Conservation (phyloP, 1,284 basidiomycete genomes). For the Sporisorium exsertum region DNA sequence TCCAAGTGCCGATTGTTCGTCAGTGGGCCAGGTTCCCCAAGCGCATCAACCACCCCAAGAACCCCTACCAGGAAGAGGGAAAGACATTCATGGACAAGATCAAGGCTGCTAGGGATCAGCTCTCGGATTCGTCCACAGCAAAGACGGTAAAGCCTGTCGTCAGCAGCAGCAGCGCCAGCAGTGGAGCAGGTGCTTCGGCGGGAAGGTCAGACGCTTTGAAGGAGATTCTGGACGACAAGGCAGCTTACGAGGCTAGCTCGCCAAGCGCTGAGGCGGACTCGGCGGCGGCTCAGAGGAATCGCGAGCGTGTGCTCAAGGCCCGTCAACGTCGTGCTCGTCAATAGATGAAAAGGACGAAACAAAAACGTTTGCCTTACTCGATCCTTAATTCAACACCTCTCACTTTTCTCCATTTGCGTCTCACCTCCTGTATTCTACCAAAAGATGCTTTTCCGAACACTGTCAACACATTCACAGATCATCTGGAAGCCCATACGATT, state of each 20-base stretch:
- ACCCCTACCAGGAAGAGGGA: slow-evolving; percentile 39
- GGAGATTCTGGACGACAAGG: slow-evolving; percentile 46
- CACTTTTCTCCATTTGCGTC: background rate
- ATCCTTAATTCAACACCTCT: background rate
- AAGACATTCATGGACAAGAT: slow-evolving; percentile 48
- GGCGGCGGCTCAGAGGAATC: slow-evolving; percentile 20
- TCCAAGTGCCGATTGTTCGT: slow-evolving; percentile 52
- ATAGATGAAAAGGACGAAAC: background rate
- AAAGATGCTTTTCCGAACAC: background rate
- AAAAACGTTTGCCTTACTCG: background rate
- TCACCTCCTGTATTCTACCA: slow-evolving; percentile 20
- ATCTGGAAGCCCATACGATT: background rate
- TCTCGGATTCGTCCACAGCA: slow-evolving; percentile 10
- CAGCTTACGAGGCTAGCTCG: slow-evolving; percentile 23
- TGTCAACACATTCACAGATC: background rate
- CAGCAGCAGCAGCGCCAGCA: background rate
- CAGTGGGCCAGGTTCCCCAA: slow-evolving; percentile 50
- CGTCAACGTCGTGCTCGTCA: slow-evolving; percentile 41
- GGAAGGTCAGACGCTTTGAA: slow-evolving; percentile 38
- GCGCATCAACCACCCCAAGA: slow-evolving; percentile 44
- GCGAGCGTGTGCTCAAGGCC: slow-evolving; percentile 36
- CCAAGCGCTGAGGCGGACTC: slow-evolving; percentile 1
- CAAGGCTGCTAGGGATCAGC: slow-evolving; percentile 19
- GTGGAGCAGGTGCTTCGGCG: background rate
- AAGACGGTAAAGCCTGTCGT: slow-evolving; percentile 14